phyloP scores from a whole-genome alignment of 2,329 filamentous ascomycete species.

The Drechslera avenae region DNA sequence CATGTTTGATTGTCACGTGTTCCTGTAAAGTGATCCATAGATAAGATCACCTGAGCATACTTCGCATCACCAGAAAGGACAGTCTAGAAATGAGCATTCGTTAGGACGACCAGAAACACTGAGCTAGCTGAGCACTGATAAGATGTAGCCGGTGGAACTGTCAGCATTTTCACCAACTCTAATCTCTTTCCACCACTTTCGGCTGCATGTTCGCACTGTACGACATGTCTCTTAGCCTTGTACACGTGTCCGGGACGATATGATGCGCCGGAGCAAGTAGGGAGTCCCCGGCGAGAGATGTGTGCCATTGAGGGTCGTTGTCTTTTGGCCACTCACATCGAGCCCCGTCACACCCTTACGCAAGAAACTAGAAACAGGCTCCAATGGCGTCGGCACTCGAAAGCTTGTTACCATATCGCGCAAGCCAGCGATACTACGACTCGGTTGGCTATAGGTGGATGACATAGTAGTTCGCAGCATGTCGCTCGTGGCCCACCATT shows the following conservation, averaged over 20 bases:
- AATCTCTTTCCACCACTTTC: not conserved
- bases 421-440: not conserved
- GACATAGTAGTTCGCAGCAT: not conserved
- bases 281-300: not conserved
- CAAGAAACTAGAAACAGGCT: slow-evolving; percentile 16
- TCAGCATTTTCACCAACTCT: not conserved
- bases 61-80: too few relatives aligned
- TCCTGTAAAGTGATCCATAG: too few relatives aligned
- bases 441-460: not conserved
- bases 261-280: not conserved
- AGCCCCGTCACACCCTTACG: slow-evolving; percentile 31
- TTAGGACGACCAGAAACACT: too few relatives aligned
- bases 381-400: slow-evolving; percentile 3
- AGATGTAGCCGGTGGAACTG: too few relatives aligned
- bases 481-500: not conserved
- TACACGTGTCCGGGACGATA: slow-evolving; percentile 5
- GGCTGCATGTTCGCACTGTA: not conserved
- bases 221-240: slow-evolving; percentile 8
- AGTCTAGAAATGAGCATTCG: too few relatives aligned
- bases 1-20: too few relatives aligned
- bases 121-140: too few relatives aligned
- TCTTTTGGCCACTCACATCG: slow-evolving; percentile 28
- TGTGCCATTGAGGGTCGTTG: not conserved
- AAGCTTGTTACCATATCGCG: slow-evolving; percentile 9
- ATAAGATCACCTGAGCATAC: too few relatives aligned